Percentiles rank a stretch among this genome's conserved stretches.
phyloP scores from a whole-genome alignment of 768 basidiomycete species.

The Lentinula sp. region DNA sequence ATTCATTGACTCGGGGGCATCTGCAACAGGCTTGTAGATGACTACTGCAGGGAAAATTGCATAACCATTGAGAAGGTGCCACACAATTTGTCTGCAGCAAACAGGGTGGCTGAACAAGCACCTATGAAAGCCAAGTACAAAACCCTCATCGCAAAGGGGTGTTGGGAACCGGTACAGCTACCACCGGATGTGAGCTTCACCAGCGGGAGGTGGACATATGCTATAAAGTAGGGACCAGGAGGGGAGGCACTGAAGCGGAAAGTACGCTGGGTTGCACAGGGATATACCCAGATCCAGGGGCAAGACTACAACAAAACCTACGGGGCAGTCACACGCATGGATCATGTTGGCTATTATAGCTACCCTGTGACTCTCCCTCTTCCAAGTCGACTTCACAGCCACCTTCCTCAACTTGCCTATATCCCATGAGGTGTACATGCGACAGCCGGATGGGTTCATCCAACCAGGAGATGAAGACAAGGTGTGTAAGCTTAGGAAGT shows the following conservation, averaged over 20 bases:
- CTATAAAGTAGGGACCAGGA: not conserved
- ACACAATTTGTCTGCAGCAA: no score
- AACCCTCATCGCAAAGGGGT: not conserved
- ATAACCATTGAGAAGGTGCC: no score
- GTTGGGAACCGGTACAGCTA: not conserved
- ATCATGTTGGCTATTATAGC: not conserved
- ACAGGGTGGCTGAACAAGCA: no score
- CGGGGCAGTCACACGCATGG: not conserved
- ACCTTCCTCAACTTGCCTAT: not conserved
- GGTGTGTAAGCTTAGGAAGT: not conserved
- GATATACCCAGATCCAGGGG: not conserved
- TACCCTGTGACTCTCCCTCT: not conserved
- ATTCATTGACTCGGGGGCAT: no score
- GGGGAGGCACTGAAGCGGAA: not conserved
- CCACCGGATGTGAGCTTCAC: not conserved
- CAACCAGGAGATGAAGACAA: not conserved
- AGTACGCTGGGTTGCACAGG: not conserved
- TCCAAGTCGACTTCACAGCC: not conserved
- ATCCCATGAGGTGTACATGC: not conserved
- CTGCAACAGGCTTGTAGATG: no score
- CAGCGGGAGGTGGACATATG: not conserved
- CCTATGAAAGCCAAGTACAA: not conserved
- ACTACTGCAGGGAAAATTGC: no score
- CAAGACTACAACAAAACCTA: not conserved
- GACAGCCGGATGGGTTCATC: not conserved